Percentiles rank a stretch among this genome's conserved stretches.
Evolutionary conservation across 164 flowering plant species (phyloP).

Genomic region (Tetrastigma voinierianum): DNA sequence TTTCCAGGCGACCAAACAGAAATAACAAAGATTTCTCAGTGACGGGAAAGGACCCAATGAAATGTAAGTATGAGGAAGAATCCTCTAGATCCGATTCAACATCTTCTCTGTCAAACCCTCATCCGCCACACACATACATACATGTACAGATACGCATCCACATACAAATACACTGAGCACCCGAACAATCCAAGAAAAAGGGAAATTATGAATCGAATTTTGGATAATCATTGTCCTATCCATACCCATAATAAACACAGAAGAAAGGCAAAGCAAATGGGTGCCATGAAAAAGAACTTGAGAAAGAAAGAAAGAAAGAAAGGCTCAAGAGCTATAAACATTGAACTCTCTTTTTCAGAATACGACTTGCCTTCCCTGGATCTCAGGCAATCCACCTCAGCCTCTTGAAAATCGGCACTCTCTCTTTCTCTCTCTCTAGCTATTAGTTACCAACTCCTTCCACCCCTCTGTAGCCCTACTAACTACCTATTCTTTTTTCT

Average conservation of each 20-base stretch:
- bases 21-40: too few species aligned
- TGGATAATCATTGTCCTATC: background rate
- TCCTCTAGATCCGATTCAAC: background rate
- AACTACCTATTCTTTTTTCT: too few species aligned
- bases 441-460: background rate
- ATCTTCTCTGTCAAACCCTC: background rate
- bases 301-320: background rate
- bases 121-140: background rate
- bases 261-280: background rate
- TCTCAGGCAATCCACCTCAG: constrained; percentile 15
- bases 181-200: too few species aligned
- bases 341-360: background rate
- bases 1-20: too few species aligned
- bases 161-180: too few species aligned
- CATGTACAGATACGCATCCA: too few species aligned
- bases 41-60: too few species aligned
- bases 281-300: background rate
- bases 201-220: background rate
- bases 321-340: constrained; percentile 6
- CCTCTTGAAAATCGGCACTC: constrained; percentile 4
- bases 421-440: background rate
- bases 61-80: too few species aligned
- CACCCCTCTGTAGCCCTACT: constrained; percentile 1
- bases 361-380: constrained; percentile 14
- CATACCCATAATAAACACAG: background rate